phyloP scores from a whole-genome alignment of 345 rosid genomes.

The Acer negundo region DNA sequence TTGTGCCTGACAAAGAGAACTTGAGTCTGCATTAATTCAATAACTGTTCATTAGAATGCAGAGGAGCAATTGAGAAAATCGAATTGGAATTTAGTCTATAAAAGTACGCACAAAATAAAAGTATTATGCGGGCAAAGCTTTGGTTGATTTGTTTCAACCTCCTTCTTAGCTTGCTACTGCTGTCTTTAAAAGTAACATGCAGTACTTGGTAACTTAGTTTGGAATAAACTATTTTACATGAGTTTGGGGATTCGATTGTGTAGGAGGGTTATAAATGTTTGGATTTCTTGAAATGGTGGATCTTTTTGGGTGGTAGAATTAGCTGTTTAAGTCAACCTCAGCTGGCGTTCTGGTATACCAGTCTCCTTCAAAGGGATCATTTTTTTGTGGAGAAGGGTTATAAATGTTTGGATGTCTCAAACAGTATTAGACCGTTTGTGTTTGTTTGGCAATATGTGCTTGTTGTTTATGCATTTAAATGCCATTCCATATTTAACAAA shows the following conservation, averaged over 20 bases:
- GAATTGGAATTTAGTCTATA: no score
- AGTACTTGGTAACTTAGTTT: background rate
- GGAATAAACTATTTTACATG: background rate
- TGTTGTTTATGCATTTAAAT: conserved; percentile 1
- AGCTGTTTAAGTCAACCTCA: background rate
- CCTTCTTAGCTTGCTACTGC: background rate
- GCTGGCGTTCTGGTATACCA: background rate
- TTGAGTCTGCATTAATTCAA: background rate
- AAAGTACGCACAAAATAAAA: no score
- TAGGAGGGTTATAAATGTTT: background rate
- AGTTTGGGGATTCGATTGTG: background rate
- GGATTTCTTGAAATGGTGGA: background rate
- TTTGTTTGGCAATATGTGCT: background rate
- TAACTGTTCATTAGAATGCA: background rate
- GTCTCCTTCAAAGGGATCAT: background rate
- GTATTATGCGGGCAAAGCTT: no score
- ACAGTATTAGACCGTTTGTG: background rate
- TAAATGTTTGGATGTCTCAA: no score
- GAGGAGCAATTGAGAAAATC: no score
- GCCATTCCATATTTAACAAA: background rate
- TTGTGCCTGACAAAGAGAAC: background rate
- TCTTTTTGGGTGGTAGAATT: background rate
- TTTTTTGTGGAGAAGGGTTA: background rate
- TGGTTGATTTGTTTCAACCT: background rate
- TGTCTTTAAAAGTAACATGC: background rate